Evolutionary conservation across 768 basidiomycete genomes (phyloP), one percentile per base, ranked within the genome.

Genomic region (Suillus fuscotomentosus): DNA sequence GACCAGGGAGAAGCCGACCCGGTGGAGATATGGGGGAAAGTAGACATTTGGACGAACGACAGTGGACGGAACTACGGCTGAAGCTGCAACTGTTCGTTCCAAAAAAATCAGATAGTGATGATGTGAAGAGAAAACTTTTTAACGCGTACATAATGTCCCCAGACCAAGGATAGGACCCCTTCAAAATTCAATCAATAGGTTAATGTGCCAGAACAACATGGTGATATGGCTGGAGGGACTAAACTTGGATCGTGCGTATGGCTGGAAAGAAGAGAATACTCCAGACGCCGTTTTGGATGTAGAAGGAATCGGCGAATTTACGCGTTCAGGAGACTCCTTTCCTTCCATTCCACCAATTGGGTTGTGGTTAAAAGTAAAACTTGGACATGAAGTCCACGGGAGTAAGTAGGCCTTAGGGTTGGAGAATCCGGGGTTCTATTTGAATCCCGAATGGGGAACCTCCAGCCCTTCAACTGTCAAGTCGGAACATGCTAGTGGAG

Each of bases 21-120:
- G 77, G 10, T 80, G 73, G 27, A 81, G 71, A 64, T 82, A 77
- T 3, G 79, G 82, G 0, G 81, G 81, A n/a, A 78, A 73, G 64
- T 72, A 73, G 0, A 71, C 67, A 8, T 63, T 70, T 13, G 70
- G 68, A 17, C 66, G 68, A 17, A 78, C 71, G 10, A 66, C 72
- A 34, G 79, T 67, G 1, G 75, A 75, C 14, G 81, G 80, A 20
- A 78, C 70, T 15, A 78, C 55, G 0, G 78, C 73, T 0, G 80
- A 79, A 0, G 72, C 70, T 1, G 79, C 65, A 43, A 83, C 81
- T 82, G 67, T 36, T 31, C 22, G 59, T 61, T 6, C 24, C 14
- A 17, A 50, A 27, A 34, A 34, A 9, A n/a, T 61, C 34, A 55
- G 38, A 42, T 55, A 60, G 45, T 39, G 17, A 36, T 34, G 15